phyloP scores from a whole-genome alignment of 768 basidiomycete genomes.

The Phylloporus sp. region DNA sequence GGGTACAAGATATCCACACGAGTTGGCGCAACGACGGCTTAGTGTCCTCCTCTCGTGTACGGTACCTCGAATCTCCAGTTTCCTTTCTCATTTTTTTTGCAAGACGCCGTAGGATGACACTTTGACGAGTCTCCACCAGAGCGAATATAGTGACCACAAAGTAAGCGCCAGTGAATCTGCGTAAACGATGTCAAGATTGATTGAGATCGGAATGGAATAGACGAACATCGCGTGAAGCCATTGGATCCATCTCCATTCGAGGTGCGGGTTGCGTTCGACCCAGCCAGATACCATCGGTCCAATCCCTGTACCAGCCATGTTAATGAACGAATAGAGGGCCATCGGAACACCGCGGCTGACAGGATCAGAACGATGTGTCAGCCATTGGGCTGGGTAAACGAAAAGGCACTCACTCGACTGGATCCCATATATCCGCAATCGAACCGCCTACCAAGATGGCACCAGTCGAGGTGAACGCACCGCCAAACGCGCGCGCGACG shows the following conservation, averaged over 20 bases:
- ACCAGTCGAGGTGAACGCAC: slow-evolving; percentile 59
- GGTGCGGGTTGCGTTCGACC: slow-evolving; percentile 50
- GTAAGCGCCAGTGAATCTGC: no score
- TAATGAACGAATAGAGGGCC: slow-evolving; percentile 59
- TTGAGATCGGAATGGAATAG: no score
- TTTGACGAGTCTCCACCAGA: no score
- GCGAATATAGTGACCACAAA: no score
- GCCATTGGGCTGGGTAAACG: no score
- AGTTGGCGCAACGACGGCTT: slow-evolving; percentile 46
- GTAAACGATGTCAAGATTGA: no score
- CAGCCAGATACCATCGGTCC: slow-evolving; percentile 62
- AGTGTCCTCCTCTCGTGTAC: slow-evolving; percentile 59
- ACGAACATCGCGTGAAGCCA: slow-evolving; percentile 75
- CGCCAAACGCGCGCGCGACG: slow-evolving; percentile 54
- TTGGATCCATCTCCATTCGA: slow-evolving; percentile 79
- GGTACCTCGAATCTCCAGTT: slow-evolving; percentile 56
- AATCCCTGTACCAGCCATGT: slow-evolving; percentile 53
- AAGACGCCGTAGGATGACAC: slow-evolving; percentile 62
- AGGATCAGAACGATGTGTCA: no score
- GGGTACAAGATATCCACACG: slow-evolving; percentile 62
- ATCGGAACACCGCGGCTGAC: no score
- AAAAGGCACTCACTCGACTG: slow-evolving; percentile 52
- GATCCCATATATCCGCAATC: slow-evolving; percentile 64
- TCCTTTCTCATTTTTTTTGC: slow-evolving; percentile 61
- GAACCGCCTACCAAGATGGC: slow-evolving; percentile 66